Evolutionary conservation across 495 filamentous ascomycete genomes (phyloP).

Genomic region (Aspergillus bridgeri): DNA sequence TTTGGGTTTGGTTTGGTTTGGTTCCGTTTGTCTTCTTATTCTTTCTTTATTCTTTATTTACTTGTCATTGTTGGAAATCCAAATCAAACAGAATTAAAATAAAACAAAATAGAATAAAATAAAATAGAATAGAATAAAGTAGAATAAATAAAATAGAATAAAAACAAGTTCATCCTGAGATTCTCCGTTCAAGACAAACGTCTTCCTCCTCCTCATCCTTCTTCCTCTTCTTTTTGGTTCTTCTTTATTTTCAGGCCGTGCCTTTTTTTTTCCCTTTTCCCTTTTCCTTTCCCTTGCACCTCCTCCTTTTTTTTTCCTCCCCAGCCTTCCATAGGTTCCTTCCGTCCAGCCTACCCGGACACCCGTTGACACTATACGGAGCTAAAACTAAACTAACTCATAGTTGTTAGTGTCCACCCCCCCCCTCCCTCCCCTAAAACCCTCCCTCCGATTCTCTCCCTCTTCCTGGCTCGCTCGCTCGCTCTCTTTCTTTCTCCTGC

Average conservation of each 20-base stretch:
- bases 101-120: not conserved
- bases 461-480: constrained; percentile 5
- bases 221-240: not conserved
- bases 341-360: not conserved
- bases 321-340: constrained; percentile 7
- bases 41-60: constrained; percentile 1
- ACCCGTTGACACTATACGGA: not conserved
- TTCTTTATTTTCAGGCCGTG: not conserved
- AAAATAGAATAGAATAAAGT: not conserved
- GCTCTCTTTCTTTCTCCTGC: constrained; percentile 6
- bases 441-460: not conserved
- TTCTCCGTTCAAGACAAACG: not conserved
- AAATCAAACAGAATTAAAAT: not conserved
- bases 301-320: no score
- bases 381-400: not conserved
- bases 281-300: not conserved
- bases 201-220: constrained; percentile 8
- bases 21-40: constrained; percentile 2
- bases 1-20: no score
- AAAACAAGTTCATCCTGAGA: not conserved
- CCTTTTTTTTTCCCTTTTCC: not conserved
- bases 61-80: no score
- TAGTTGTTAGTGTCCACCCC: not conserved
- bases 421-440: not conserved
- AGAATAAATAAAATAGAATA: not conserved